These are phyloP conservation scores for Candida loeiensis DNA, from an alignment of 805 yeast species.

Conservation along the genomic window DNA sequence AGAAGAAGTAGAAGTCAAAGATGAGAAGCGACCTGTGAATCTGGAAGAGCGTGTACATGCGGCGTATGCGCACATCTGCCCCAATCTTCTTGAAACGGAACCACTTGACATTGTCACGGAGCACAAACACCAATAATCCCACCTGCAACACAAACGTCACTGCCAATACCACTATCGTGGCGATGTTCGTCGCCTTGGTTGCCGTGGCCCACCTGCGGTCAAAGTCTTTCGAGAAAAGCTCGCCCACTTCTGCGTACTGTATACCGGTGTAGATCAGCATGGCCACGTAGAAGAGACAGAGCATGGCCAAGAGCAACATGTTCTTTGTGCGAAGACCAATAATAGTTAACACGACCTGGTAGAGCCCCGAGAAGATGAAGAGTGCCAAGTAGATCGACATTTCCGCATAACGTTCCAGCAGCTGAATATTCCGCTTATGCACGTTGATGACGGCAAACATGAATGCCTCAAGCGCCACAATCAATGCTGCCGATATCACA, in stretches of 20 bases:
- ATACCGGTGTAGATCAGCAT: slow-evolving; percentile 46
- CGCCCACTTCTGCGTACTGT: slow-evolving; percentile 39
- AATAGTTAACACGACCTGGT: slow-evolving; percentile 36
- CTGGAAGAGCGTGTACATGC: slow-evolving; percentile 36
- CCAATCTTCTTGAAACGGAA: slow-evolving; percentile 47
- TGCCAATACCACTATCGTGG: slow-evolving; percentile 41
- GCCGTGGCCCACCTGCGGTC: slow-evolving; percentile 26
- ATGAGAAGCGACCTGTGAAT: slow-evolving; percentile 37
- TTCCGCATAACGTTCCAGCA: slow-evolving; percentile 21
- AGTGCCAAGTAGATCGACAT: slow-evolving; percentile 43
- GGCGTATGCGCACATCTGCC: slow-evolving; percentile 39
- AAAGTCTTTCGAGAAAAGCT: slow-evolving; percentile 18
- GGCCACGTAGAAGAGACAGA: slow-evolving; percentile 39
- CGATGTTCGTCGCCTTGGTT: slow-evolving; percentile 38
- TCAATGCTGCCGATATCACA: slow-evolving; percentile 29
- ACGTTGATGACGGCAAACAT: slow-evolving; percentile 37
- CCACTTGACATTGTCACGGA: slow-evolving; percentile 44
- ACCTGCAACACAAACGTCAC: slow-evolving; percentile 30
- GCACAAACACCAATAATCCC: slow-evolving; percentile 25
- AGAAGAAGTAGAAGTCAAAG: slow-evolving; percentile 45
- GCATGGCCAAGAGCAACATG: slow-evolving; percentile 36
- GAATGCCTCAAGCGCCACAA: slow-evolving; percentile 36
- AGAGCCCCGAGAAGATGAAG: slow-evolving; percentile 46
- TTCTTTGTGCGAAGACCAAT: slow-evolving; percentile 40
- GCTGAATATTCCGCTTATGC: slow-evolving; percentile 23